Evolutionary conservation across 768 basidiomycete genomes (phyloP).

Genomic region (Tricholoma sp.): DNA sequence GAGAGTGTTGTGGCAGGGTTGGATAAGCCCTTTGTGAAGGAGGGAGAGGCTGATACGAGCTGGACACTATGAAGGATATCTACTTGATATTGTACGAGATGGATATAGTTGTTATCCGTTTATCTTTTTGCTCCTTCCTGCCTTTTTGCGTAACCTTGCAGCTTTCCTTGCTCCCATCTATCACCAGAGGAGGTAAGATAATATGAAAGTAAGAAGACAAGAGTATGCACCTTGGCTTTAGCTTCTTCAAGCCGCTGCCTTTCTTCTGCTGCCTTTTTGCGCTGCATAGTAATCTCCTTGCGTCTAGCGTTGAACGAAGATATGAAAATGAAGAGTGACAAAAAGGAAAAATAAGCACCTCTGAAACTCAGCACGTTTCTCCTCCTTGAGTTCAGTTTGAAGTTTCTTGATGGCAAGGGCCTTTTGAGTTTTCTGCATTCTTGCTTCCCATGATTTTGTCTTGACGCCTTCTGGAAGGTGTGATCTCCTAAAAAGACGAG

Average conservation of each 20-base stretch:
- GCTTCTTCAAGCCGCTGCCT: constrained; percentile 61
- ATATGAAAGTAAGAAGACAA: not conserved
- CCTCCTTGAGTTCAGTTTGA: constrained; percentile 67
- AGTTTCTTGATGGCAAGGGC: constrained; percentile 69
- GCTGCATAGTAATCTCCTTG: constrained; percentile 61
- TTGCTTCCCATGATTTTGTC: constrained; percentile 59
- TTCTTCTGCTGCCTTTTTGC: constrained; percentile 71
- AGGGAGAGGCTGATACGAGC: constrained; percentile 72
- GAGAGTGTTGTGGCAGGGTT: constrained; percentile 83
- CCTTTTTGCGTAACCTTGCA: constrained; percentile 64
- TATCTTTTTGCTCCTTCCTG: constrained; percentile 76
- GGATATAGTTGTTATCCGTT: constrained; percentile 47
- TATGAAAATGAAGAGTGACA: not conserved
- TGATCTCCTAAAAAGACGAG: constrained; percentile 42
- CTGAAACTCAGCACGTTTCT: constrained; percentile 63
- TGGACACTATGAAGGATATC: constrained; percentile 54
- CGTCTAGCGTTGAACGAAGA: constrained; percentile 37
- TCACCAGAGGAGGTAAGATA: constrained; percentile 5
- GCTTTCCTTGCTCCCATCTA: constrained; percentile 82
- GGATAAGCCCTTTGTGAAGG: constrained; percentile 81
- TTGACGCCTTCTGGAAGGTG: constrained; percentile 62
- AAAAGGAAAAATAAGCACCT: constrained; percentile 36
- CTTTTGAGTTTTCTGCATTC: constrained; percentile 65
- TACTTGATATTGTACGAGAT: constrained; percentile 1
- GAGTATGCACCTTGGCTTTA: constrained; percentile 47